Evolutionary conservation across 768 basidiomycete species (phyloP), one percentile per base, ranked within the genome.

Genomic region (Auricularia auricula-judae): DNA sequence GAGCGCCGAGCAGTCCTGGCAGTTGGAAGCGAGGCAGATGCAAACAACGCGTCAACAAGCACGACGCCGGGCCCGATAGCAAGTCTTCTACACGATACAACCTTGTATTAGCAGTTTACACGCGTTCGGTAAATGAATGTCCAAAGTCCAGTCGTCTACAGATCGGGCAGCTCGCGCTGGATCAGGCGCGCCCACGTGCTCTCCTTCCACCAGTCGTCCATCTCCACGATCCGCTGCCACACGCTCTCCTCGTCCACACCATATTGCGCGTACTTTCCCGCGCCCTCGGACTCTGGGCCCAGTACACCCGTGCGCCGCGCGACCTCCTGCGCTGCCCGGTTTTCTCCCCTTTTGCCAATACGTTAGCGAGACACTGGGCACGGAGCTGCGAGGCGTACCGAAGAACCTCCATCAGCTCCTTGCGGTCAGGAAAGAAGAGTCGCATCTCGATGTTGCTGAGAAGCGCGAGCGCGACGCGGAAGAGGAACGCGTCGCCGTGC

Each of bases 191-290:
- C 84, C 91, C 92, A 96, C 61, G 92, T 95, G 66, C 85, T 89
- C 70, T 93, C 91, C 71, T 85, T 91, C 93, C 93, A 95, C 91
- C 90, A 92, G 47, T 92, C 91, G 21, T 88, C 85, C 87, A 93
- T 89, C 62, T 80, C 79, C 67, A 88, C 83, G 42, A 96, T 86
- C 53, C 86, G 81, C 47, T 88, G 88, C 87, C 93, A 95, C 14
- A 96, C 74, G 0, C 83, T 82, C 71, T 94, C 91, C 73, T 95
- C 93, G 64, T 89, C 86, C 1, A 91, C 78, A 5, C 89, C 89
- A 70, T 94, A 93, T 65, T 92, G 88, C 70, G 89, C 89, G 72
- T 95, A 95, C 71, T 85, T 89, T 29, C 85, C 88, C 4, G 36
- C 12, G 1, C 86, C 86, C 70, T 88, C 77, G 5, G 10, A 7